Evolutionary conservation across 1,284 basidiomycete genomes (phyloP), one percentile per base, ranked within the genome.

Genomic region (Cryptococcus jaspeensis): DNA sequence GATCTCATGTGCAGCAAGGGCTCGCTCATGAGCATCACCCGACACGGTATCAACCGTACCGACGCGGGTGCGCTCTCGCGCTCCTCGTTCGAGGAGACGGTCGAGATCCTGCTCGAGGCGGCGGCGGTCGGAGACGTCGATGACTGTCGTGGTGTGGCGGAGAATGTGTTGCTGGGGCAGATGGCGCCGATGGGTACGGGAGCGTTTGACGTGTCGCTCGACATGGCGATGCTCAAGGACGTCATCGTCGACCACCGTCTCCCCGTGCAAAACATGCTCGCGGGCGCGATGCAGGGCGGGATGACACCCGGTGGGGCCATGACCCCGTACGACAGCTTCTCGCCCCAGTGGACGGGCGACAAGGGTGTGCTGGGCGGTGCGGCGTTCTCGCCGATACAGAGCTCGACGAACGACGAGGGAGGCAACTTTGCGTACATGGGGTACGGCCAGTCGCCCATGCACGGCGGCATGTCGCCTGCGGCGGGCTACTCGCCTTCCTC

Each of bases 1-100:
- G 96, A 99, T 76, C 83, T 99, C 51, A 99, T 99, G 96, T 99
- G 95, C 13, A 92, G 95, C 70, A 90, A 92, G 56, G 96, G 96
- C 40, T 80, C 85, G 9, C 83, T 99, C 61, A 99, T 99, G 95
- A 92, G 95, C 12, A 99, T 99, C 78, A 99, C 96, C 48, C 92
- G 96, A 50, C 96, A 99, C 73, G 96, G 96, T 78, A 99, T 99
- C 79, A 99, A 99, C 79, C 87, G 95, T 54, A 90, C 95, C 32
- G 93, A 98, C 69, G 95, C 93, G 11, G 93, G 93, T 41, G 95
- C 96, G 1, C 83, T 99, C 53, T 98, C 99, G 88, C 84, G 96
- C 48, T 98, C 93, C 79, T 98, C 96, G 3, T 99, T 99, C 82
- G 96, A 99, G 78, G 96, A 99, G 82, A 99, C 96, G 0, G 96